Evolutionary conservation across 2,329 filamentous ascomycete species (phyloP), one percentile per base, ranked within the genome.

Genomic region (Penicillium expansum): DNA sequence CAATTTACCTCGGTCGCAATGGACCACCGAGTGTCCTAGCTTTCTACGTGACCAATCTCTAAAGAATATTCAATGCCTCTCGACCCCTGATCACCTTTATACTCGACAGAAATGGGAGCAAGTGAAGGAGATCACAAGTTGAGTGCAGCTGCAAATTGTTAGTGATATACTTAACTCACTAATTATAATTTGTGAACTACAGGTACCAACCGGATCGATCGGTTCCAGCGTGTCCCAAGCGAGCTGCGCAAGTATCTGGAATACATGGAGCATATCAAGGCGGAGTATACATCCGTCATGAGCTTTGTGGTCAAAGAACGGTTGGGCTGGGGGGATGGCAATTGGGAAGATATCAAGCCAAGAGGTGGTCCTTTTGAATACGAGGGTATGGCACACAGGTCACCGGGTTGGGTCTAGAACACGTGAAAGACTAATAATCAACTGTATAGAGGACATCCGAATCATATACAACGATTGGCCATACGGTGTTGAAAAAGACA

Each of bases 381-480:
- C 52, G 64, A 71, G 39, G 75, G 75, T 77, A 61, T 63, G 49
- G 56, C 59, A 30, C 59, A 30, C 51, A 38, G 57, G 58, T 60
- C 43, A 51, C 66, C 5, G 29, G 38, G 14, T 47, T 22, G 13
- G 42, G 4, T 42, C 9, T 32, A 9, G 24, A 39, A 16, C 43
- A 41, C 18, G 29, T 29, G 20, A 8, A 45, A 41, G 16, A 52
- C 53, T 56, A 37, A 52, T 22, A 24, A 24, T 24, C 24, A 24
- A 5, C 10, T 10, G 13, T 35, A 41, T 59, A 81, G 80, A 77
- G 45, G 88, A 94, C 68, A 76, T 87, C 66, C 91, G 86, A 72
- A 86, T 96, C 47, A 74, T 96, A 39, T 85, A 83, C 75, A 97
- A 97, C 70, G 92, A 97, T 80, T 97, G 92, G 90, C 93, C 93